Conservation (phyloP, 768 basidiomycete species). For the Kockovaella imperatae region DNA sequence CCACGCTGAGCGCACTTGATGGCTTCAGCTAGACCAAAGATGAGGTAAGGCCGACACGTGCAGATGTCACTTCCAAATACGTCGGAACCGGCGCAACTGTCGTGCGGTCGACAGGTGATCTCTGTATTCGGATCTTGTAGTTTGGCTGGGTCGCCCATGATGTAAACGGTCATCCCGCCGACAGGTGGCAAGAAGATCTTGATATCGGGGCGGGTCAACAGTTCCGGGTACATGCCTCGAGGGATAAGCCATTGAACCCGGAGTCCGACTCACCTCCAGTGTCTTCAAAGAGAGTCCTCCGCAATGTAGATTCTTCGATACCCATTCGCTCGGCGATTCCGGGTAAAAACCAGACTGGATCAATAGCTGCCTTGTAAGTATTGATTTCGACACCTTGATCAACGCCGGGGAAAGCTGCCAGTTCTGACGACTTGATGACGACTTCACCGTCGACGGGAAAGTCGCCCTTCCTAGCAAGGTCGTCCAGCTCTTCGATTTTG, state of each 20-base stretch:
- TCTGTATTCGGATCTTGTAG: slow-evolving; percentile 39
- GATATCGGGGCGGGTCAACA: slow-evolving; percentile 90
- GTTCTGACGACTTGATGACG: slow-evolving; percentile 56
- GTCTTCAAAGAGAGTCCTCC: slow-evolving; percentile 90
- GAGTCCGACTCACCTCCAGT: no score
- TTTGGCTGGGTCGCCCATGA: slow-evolving; percentile 81
- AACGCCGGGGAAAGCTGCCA: slow-evolving; percentile 38
- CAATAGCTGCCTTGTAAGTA: slow-evolving; percentile 87
- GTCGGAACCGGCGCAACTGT: slow-evolving; percentile 94
- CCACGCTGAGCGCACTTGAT: slow-evolving; percentile 72
- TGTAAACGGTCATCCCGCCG: slow-evolving; percentile 78
- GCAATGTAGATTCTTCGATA: slow-evolving; percentile 74
- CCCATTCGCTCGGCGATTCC: slow-evolving; percentile 89
- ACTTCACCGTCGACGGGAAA: slow-evolving; percentile 73
- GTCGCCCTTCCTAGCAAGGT: slow-evolving; percentile 62
- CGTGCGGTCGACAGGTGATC: slow-evolving; percentile 52
- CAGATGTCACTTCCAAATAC: slow-evolving; percentile 69
- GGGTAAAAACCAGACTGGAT: slow-evolving; percentile 93
- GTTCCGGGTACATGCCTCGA: slow-evolving; percentile 62
- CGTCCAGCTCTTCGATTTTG: slow-evolving; percentile 90
- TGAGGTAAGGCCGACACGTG: slow-evolving; percentile 63
- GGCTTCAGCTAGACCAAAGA: slow-evolving; percentile 88
- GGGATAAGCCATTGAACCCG: no score
- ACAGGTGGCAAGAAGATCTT: slow-evolving; percentile 95
- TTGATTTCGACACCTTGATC: slow-evolving; percentile 75